A percentile compares a stretch with the other conserved stretches of the same genome.
Evolutionary conservation across 768 basidiomycete genomes (phyloP).

Genomic region (Cyclocybe cylindracea): DNA sequence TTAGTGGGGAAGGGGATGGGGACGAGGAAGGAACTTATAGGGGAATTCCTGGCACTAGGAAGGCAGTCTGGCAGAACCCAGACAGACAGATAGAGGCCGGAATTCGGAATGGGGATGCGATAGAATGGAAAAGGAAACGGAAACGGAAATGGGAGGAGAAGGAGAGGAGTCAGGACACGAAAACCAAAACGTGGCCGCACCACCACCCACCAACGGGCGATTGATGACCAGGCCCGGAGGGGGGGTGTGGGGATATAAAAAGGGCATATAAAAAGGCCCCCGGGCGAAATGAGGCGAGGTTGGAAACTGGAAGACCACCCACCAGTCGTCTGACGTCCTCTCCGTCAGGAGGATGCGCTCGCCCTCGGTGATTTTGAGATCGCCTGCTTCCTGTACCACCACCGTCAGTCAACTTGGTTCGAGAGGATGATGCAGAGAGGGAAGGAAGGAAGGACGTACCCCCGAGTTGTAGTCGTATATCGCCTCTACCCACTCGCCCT

Average conservation of each 20-base stretch:
- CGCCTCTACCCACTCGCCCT: conserved; percentile 78
- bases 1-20: conserved; percentile 1
- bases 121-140: no score
- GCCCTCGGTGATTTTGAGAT: conserved; percentile 59
- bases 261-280: conserved; percentile 12
- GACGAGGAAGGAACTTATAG: not conserved
- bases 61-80: no score
- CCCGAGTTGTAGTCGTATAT: conserved; percentile 73
- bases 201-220: no score
- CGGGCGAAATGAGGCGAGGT: conserved; percentile 4
- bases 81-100: no score
- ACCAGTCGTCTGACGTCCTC: conserved; percentile 78
- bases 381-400: conserved; percentile 65
- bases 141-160: conserved; percentile 1
- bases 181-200: not conserved
- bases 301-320: conserved; percentile 22
- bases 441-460: conserved; percentile 42
- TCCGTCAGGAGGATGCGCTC: conserved; percentile 65
- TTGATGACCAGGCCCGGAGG: no score
- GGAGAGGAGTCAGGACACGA: conserved; percentile 5
- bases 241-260: not conserved
- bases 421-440: not conserved
- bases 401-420: not conserved
- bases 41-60: no score
- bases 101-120: no score